Percentiles rank a stretch among this genome's conserved stretches.
These are phyloP conservation scores for Gigaspora rosea DNA, from an alignment of 192 early-diverging fungal species.

Conservation along the genomic window DNA sequence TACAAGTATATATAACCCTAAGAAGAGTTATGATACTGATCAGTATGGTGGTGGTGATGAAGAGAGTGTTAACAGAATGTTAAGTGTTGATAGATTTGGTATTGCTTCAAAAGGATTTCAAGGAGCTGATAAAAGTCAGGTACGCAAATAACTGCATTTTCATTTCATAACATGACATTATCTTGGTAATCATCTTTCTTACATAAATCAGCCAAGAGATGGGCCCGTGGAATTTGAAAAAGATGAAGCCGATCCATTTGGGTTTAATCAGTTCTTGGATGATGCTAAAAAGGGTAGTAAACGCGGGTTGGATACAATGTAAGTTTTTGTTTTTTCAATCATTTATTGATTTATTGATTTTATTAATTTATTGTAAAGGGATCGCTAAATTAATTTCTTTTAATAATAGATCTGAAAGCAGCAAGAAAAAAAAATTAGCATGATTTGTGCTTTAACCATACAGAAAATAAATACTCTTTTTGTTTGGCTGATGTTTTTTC, in stretches of 20 bases:
- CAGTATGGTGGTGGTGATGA: conserved; percentile 62
- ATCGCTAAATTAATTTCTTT: no score
- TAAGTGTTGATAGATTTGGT: conserved; percentile 70
- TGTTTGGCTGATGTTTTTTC: no score
- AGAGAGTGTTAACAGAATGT: conserved; percentile 69
- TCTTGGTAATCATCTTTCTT: not conserved
- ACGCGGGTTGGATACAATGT: conserved; percentile 38
- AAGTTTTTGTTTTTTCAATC: not conserved
- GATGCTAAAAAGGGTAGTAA: conserved; percentile 64
- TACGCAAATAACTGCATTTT: not conserved
- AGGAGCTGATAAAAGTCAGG: conserved; percentile 62
- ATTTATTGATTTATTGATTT: no score
- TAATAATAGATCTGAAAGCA: no score
- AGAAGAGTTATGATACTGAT: conserved; percentile 53
- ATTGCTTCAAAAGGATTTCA: conserved; percentile 63
- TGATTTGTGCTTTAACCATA: no score
- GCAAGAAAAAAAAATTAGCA: no score
- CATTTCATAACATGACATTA: not conserved
- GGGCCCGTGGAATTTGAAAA: conserved; percentile 96
- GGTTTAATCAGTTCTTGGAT: conserved; percentile 83
- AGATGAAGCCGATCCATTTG: conserved; percentile 86
- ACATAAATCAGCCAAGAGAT: conserved; percentile 37
- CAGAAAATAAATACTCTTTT: no score
- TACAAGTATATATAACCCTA: conserved; percentile 82
- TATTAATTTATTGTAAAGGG: no score